A percentile compares a stretch with the other conserved stretches of the same genome.
These are phyloP conservation scores for Parachlorella kessleri DNA, from an alignment of 139 green algal genomes.

Conservation along the genomic window DNA sequence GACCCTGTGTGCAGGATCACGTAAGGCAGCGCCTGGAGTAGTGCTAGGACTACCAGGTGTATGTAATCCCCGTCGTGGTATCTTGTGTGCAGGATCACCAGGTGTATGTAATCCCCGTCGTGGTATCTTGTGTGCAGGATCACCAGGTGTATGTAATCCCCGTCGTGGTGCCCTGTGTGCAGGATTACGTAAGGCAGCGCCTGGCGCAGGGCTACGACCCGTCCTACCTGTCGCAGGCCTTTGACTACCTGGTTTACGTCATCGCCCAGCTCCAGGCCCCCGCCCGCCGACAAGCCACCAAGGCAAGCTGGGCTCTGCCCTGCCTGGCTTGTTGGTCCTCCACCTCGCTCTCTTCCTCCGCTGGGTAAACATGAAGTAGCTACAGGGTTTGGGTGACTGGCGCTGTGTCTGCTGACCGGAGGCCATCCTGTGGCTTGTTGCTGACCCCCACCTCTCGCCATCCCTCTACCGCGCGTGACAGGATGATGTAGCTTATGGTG, in stretches of 20 bases:
- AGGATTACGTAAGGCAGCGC: conserved; percentile 22
- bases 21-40: conserved; percentile 11
- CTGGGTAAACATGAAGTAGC: too few relatives aligned
- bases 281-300: conserved; percentile 11
- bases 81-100: conserved; percentile 19
- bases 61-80: conserved; percentile 5
- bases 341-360: too few relatives aligned
- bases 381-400: too few relatives aligned
- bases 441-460: too few relatives aligned
- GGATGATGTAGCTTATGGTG: too few relatives aligned
- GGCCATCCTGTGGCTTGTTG: too few relatives aligned
- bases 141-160: conserved; percentile 24
- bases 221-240: conserved; percentile 24
- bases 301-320: too few relatives aligned
- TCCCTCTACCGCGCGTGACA: too few relatives aligned
- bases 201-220: conserved; percentile 27
- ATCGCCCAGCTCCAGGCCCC: conserved; percentile 35
- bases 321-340: too few relatives aligned
- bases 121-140: conserved; percentile 3
- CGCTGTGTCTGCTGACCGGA: too few relatives aligned
- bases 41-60: conserved; percentile 29
- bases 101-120: conserved; percentile 15
- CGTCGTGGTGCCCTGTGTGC: background rate
- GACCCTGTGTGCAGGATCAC: conserved; percentile 13
- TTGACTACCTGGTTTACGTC: conserved; percentile 29